Base-by-base conservation (phyloP, 176 grass and related monocot genomes). In the Carex pumila region DNA sequence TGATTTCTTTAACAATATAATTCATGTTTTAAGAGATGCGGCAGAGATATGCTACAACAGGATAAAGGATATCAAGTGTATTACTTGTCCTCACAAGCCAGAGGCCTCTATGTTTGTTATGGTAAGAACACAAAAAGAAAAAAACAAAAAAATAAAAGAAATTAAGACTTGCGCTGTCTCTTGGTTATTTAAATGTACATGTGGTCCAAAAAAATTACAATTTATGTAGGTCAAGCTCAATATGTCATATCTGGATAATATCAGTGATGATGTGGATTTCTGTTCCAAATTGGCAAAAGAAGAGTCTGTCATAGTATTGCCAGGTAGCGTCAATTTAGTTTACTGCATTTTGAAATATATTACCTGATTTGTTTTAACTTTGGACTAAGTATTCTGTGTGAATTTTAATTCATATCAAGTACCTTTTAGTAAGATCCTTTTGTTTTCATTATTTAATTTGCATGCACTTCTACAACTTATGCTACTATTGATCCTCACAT, bases 31-130 rank as follows among this genome's bases (percentile, higher is more conserved):
- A 71, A 87, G 84, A 63, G 84, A 87, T 53, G 41, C 53, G 4
- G 90, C 94, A 57, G 92, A 88, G 62, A 83, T 92, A 67, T 94
- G 87, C 56, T 97, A 92, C 62, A 11, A 37, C 61, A 87, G 89
- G 86, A 89, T 94, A 80, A 89, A 92, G 58, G 90, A 91, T 29
- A 92, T 83, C 58, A 83, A 69, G 61, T 91, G 87, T 71, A 85
- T 97, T 76, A 85, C 85, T 50, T 97, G 94, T 25, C 92, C 90
- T 19, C 71, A 91, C 47, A 97, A 94, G 74, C 94, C 94, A 34
- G 94, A 97, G 76, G 94, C 87, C 29, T 92, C 94, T 13, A 97
- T 97, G 94, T 97, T 94, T 97, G 92, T 88, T 22, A 97, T 94
- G 94, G 94, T 97, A 85, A 92, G 65, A 15, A 64, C 19, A 71